These are phyloP conservation scores for Breviolum minutum DNA, from an alignment of 73 alveolate species.

Conservation along the genomic window DNA sequence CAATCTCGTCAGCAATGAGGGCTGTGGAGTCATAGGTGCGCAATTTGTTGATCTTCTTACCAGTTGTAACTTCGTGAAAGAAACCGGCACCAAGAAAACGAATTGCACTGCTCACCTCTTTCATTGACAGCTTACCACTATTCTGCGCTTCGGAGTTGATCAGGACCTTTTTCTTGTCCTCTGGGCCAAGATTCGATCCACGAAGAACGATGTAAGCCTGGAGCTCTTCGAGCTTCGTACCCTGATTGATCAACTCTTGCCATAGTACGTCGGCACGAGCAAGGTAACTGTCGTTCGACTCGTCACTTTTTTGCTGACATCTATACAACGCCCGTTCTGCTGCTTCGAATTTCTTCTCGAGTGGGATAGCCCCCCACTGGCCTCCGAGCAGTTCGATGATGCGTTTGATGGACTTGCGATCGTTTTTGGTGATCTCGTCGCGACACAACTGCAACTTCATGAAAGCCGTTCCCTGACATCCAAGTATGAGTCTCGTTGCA, in stretches of 20 bases:
- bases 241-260: neutral
- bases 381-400: too few relatives aligned
- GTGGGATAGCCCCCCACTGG: neutral
- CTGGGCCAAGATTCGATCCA: neutral
- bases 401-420: too few relatives aligned
- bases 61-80: neutral
- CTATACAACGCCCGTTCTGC: neutral
- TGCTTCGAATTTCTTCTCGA: neutral
- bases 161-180: neutral
- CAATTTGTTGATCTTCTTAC: neutral
- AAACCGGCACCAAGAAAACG: neutral
- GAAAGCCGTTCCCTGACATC: too few relatives aligned
- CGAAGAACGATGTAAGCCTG: neutral
- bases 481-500: too few relatives aligned
- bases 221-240: neutral
- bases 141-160: neutral
- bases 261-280: neutral
- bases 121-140: neutral
- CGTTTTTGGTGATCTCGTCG: too few relatives aligned
- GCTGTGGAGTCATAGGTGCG: neutral
- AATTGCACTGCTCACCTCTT: neutral
- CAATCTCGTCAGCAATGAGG: neutral
- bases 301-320: neutral
- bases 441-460: too few relatives aligned
- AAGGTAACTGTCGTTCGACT: neutral